Conservation (phyloP, 148 eudicot genomes). For the Persicaria maculosa region DNA sequence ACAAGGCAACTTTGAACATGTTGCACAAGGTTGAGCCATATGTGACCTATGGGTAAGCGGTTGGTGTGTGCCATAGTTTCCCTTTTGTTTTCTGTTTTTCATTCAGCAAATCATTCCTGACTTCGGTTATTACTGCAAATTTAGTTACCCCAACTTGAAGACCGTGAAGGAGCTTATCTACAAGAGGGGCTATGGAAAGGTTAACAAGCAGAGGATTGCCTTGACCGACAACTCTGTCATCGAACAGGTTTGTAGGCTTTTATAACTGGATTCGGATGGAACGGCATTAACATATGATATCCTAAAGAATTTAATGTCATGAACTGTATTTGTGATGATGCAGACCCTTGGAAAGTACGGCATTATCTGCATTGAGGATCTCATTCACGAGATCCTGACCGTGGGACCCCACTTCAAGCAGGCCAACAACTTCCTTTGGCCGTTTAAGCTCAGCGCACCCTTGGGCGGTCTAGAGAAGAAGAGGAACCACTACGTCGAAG, state of each 20-base stretch:
- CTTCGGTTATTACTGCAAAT: neutral
- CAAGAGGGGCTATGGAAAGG: conserved; percentile 82
- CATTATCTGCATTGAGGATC: conserved; percentile 57
- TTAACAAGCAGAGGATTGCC: conserved; percentile 59
- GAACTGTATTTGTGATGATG: neutral
- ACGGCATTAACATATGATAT: neutral
- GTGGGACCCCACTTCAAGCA: conserved; percentile 68
- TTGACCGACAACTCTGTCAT: conserved; percentile 67
- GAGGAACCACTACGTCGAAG: conserved; percentile 70
- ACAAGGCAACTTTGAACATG: conserved; percentile 84
- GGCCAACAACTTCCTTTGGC: conserved; percentile 76
- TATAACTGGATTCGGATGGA: neutral
- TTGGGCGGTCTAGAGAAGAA: conserved; percentile 64
- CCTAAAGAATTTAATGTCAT: neutral
- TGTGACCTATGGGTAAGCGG: conserved; percentile 64
- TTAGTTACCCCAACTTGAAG: conserved; percentile 74
- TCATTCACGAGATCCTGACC: conserved; percentile 54
- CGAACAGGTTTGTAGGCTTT: conserved; percentile 41
- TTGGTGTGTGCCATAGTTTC: neutral
- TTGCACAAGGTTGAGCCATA: conserved; percentile 84
- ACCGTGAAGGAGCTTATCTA: conserved; percentile 73
- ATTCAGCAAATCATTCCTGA: neutral
- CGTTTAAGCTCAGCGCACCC: conserved; percentile 59
- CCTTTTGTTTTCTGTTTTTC: neutral
- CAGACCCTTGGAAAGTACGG: conserved; percentile 53